Percentiles rank a stretch among this genome's conserved stretches.
Evolutionary conservation across 768 basidiomycete species (phyloP).

Genomic region (Neoboletus brunneissimus): DNA sequence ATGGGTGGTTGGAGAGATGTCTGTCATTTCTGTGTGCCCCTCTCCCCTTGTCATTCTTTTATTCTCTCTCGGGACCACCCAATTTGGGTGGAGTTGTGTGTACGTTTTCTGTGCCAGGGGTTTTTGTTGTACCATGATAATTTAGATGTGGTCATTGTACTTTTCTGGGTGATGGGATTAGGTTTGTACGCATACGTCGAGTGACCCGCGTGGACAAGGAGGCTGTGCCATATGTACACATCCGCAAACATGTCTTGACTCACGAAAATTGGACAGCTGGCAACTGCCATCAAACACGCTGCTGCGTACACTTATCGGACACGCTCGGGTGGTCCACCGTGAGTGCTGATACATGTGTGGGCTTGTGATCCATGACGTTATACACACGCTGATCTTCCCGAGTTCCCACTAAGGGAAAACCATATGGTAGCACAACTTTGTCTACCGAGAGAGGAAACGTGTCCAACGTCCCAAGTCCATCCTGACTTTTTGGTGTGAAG

Average conservation of each 20-base stretch:
- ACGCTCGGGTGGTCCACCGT: neutral
- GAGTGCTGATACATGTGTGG: neutral
- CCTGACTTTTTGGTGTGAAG: constrained; percentile 1
- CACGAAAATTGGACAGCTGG: neutral
- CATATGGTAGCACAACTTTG: constrained; percentile 9
- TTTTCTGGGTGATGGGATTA: neutral
- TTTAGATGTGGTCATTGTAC: neutral
- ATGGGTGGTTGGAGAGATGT: constrained; percentile 6
- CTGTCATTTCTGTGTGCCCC: constrained; percentile 7
- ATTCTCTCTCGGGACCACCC: constrained; percentile 8
- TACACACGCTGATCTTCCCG: constrained; percentile 6
- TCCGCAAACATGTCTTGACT: neutral
- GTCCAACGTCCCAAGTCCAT: neutral
- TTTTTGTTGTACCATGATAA: constrained; percentile 15
- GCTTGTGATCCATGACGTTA: neutral
- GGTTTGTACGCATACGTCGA: neutral
- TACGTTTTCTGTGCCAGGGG: constrained; percentile 3
- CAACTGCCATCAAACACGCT: neutral
- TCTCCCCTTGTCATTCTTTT: constrained; percentile 11
- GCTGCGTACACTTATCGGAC: neutral
- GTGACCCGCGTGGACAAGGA: no score
- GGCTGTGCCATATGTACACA: neutral
- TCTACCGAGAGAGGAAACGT: neutral
- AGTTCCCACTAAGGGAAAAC: neutral
- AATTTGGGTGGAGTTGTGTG: constrained; percentile 7